Percentiles rank a stretch among this genome's conserved stretches.
Conservation (phyloP, 768 basidiomycete species). For the Mycena sanguinolenta region DNA sequence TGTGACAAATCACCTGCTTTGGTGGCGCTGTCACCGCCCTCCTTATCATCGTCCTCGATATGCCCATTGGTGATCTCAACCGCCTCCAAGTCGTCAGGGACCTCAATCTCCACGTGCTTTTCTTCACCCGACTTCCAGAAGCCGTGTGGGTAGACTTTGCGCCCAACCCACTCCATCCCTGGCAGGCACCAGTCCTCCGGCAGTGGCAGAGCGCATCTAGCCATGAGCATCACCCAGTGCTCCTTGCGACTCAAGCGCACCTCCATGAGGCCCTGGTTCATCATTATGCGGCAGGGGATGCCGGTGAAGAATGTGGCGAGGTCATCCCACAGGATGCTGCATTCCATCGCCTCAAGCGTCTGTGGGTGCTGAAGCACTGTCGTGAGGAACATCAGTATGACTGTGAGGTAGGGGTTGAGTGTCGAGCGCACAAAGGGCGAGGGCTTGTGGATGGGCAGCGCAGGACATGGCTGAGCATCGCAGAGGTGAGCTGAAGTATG, state of each 20-base stretch:
- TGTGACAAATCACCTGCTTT: conserved; percentile 44
- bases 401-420: conserved; percentile 89
- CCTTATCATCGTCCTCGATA: conserved; percentile 83
- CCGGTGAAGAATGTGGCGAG: conserved; percentile 74
- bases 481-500: conserved; percentile 84
- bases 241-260: conserved; percentile 51
- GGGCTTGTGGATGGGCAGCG: conserved; percentile 68
- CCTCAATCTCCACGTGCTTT: conserved; percentile 79
- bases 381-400: conserved; percentile 71
- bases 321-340: conserved; percentile 67
- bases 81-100: conserved; percentile 73
- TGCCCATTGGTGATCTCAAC: conserved; percentile 78
- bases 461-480: conserved; percentile 81
- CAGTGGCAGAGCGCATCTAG: conserved; percentile 76
- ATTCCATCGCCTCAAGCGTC: no score
- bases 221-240: conserved; percentile 77
- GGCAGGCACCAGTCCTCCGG: conserved; percentile 96
- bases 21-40: conserved; percentile 53
- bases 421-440: conserved; percentile 67
- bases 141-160: conserved; percentile 91
- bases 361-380: no score
- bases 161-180: conserved; percentile 96
- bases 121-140: conserved; percentile 91
- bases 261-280: conserved; percentile 56
- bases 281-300: conserved; percentile 68